Evolutionary conservation across 805 yeast genomes (phyloP).

Genomic region (Cyberlindnera saturnus): DNA sequence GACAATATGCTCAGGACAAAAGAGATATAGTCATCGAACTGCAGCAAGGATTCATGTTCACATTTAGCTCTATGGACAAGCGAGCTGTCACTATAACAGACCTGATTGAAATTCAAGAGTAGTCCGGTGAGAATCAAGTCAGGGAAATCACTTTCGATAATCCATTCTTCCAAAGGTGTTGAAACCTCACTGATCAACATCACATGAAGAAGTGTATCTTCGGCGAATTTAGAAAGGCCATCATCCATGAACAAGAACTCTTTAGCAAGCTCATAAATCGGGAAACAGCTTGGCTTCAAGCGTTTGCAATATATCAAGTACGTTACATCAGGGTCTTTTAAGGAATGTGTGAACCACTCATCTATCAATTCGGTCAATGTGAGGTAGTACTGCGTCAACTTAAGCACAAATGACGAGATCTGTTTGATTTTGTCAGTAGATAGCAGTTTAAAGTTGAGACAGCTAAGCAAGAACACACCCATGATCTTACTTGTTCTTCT

Average conservation of each 20-base stretch:
- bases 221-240: slow-evolving; percentile 1
- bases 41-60: background rate
- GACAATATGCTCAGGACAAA: slow-evolving; percentile 10
- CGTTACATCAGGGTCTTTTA: slow-evolving; percentile 14
- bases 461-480: slow-evolving; percentile 13
- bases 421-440: slow-evolving; percentile 1
- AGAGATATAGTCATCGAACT: slow-evolving; percentile 6
- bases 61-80: background rate
- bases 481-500: slow-evolving; percentile 10
- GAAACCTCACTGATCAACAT: slow-evolving; percentile 11
- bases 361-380: slow-evolving; percentile 15
- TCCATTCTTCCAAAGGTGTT: slow-evolving; percentile 11
- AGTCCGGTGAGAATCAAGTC: slow-evolving; percentile 11
- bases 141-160: slow-evolving; percentile 18
- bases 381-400: slow-evolving; percentile 10
- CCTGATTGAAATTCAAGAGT: slow-evolving; percentile 9
- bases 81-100: slow-evolving; percentile 5
- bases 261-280: slow-evolving; percentile 20
- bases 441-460: slow-evolving; percentile 3
- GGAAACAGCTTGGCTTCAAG: slow-evolving; percentile 11
- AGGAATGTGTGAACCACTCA: slow-evolving; percentile 11
- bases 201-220: slow-evolving; percentile 11
- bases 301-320: slow-evolving; percentile 4
- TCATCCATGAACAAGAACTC: slow-evolving; percentile 19
- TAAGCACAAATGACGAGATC: slow-evolving; percentile 8